These are phyloP conservation scores for Verticillium nonalfalfae DNA, from an alignment of 2,329 filamentous ascomycete genomes.

Conservation along the genomic window DNA sequence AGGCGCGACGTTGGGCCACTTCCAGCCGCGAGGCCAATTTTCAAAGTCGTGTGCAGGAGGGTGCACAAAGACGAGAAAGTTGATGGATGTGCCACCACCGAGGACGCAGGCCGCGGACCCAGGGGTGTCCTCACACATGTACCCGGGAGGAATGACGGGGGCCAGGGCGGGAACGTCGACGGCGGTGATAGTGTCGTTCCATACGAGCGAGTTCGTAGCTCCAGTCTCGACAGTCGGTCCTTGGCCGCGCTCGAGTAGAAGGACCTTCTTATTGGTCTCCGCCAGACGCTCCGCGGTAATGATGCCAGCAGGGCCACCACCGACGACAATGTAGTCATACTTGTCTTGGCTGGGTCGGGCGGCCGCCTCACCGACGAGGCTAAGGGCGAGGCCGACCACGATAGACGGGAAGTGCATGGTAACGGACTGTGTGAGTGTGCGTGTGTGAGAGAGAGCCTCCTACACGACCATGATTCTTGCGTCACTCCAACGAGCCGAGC, in stretches of 20 bases:
- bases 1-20: constrained; percentile 10
- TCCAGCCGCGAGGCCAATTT: constrained; percentile 12
- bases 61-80: constrained; percentile 17
- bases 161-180: constrained; percentile 15
- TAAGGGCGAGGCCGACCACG: too few relatives aligned
- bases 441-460: too few relatives aligned
- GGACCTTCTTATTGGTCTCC: constrained; percentile 10
- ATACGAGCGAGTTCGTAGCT: constrained; percentile 12
- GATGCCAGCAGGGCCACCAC: constrained; percentile 11
- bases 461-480: too few relatives aligned
- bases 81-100: constrained; percentile 21
- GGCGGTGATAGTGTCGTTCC: constrained; percentile 18
- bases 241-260: constrained; percentile 19
- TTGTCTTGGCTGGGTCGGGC: too few relatives aligned
- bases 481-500: too few relatives aligned
- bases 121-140: background rate
- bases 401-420: too few relatives aligned
- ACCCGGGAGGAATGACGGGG: background rate
- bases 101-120: constrained; percentile 20
- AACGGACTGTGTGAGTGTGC: too few relatives aligned
- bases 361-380: too few relatives aligned
- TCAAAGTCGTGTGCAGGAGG: constrained; percentile 11
- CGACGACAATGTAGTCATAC: constrained; percentile 13
- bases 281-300: constrained; percentile 8
- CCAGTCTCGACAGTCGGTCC: constrained; percentile 10